These are phyloP conservation scores for Hordeum vulgare DNA, from an alignment of 176 grass and related monocot genomes.

Conservation along the genomic window DNA sequence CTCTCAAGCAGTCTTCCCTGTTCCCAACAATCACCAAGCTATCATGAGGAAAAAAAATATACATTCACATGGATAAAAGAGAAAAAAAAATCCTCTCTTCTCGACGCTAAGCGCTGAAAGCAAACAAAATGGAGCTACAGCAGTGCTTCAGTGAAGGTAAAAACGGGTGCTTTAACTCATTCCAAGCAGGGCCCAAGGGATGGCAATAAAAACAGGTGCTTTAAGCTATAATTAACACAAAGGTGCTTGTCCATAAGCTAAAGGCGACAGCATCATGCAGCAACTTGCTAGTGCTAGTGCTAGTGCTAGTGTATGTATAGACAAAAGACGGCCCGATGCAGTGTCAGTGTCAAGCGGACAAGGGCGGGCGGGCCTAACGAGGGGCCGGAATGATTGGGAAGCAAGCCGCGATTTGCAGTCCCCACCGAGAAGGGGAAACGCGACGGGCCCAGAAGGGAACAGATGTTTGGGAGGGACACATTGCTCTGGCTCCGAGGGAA, in stretches of 20 bases:
- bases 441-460: no score
- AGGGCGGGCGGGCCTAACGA: not conserved
- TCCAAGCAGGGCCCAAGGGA: no score
- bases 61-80: not conserved
- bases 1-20: not conserved
- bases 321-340: not conserved
- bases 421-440: not conserved
- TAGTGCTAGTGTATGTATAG: no score
- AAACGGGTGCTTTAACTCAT: no score
- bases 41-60: not conserved
- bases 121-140: not conserved
- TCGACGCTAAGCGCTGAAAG: not conserved
- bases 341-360: not conserved
- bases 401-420: not conserved
- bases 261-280: not conserved
- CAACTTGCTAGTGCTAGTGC: not conserved
- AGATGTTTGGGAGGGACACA: no score
- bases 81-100: not conserved
- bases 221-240: no score
- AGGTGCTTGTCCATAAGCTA: not conserved
- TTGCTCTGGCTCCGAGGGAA: not conserved
- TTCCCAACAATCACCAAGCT: not conserved
- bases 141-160: no score
- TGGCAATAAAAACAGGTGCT: not conserved
- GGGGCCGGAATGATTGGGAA: not conserved